Evolutionary conservation across 805 yeast genomes (phyloP).

Genomic region (Tetrapisispora phaffii): DNA sequence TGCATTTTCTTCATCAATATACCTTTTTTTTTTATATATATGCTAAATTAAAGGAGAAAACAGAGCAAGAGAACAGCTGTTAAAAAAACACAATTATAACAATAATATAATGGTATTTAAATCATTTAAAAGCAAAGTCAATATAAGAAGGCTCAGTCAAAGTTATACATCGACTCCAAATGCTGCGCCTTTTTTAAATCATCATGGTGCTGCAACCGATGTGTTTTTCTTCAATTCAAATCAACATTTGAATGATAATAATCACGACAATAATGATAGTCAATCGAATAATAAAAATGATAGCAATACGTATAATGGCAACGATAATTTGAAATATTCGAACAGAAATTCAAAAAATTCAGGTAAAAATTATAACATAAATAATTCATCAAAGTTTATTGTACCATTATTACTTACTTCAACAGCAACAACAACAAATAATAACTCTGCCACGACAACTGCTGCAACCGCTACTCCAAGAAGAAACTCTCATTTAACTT

Average conservation of each 20-base stretch:
- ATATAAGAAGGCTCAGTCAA: slow-evolving; percentile 29
- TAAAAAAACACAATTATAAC: not conserved
- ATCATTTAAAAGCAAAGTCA: slow-evolving; percentile 32
- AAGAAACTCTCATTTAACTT: not conserved
- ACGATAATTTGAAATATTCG: slow-evolving; percentile 26
- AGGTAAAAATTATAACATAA: not conserved
- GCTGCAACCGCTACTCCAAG: not conserved
- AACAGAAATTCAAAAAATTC: slow-evolving; percentile 6
- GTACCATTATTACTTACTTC: slow-evolving; percentile 2
- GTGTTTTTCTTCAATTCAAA: slow-evolving; percentile 35
- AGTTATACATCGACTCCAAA: slow-evolving; percentile 18
- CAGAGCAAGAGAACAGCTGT: not conserved
- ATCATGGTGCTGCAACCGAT: slow-evolving; percentile 12
- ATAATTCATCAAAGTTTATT: slow-evolving; percentile 1
- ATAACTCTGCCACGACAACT: not conserved
- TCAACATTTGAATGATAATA: slow-evolving; percentile 29
- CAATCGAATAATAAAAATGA: not conserved
- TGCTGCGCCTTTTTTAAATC: slow-evolving; percentile 11
- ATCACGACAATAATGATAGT: not conserved
- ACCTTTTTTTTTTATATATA: not conserved
- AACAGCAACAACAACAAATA: slow-evolving; percentile 1
- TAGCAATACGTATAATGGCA: slow-evolving; percentile 1
- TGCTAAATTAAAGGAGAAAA: not conserved
- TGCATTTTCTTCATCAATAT: no score
- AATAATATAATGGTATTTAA: slow-evolving; percentile 31